Base-by-base conservation (phyloP, 2,329 filamentous ascomycete species). In the Botrytis sinoallii region DNA sequence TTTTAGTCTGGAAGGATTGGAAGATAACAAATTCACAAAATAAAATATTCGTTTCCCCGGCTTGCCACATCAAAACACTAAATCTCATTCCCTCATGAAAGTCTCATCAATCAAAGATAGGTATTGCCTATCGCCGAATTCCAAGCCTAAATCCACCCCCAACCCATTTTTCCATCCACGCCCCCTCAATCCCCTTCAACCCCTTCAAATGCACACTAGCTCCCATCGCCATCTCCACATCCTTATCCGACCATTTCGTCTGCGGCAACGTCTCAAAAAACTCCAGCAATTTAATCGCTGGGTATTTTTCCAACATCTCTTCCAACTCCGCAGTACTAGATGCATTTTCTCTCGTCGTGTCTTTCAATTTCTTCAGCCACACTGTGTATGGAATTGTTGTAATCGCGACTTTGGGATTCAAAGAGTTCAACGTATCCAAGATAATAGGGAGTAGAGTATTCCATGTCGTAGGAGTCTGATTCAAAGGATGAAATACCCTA, bases 141-240 rank as follows among this genome's bases (percentile, higher is more conserved):
- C 32, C 32, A 32, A 32, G 32, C 38, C 35, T 32, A 46, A 57
- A 71, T 71, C 70, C 70, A 72, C 61, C 48, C n/a, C 66, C n/a
- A 20, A 66, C 60, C 70, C 61, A 66, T 42, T 59, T 72, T 44
- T 66, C 38, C 61, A 72, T 66, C 70, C 61, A 72, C 38, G 6
- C 46, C 60, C 10, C 5, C 29, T 72, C 35, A 59, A 66, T 71
- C 3, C 46, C 70, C 12, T 1, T 25, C 20, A 72, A 42, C 14
- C 25, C 25, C 20, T n/a, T 7, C 70, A 72, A 66, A 22, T 72
- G 70, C 7, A 14, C 7, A 25, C 60, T 71, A 32, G 46, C 60
- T 18, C 20, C 42, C 1, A 71, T 18, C 16, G 70, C 42, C n/a
- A n/a, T 35, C 32, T 25, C 38, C n/a, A 65, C 22, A 52, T 71